These are phyloP conservation scores for Setaria viridis DNA, from an alignment of 202 grass and related monocot genomes.

Conservation along the genomic window DNA sequence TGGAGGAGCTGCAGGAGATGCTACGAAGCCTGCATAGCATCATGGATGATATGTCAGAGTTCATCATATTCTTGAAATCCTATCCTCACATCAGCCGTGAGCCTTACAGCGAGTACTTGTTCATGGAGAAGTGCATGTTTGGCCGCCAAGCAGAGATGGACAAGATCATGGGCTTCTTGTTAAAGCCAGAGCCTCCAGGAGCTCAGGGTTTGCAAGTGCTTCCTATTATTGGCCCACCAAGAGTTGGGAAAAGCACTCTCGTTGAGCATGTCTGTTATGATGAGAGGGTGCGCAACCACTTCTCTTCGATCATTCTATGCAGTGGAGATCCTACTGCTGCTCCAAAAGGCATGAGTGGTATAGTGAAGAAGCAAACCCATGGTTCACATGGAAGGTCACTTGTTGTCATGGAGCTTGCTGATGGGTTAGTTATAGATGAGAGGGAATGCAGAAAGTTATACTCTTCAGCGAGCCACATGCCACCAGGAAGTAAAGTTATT, in stretches of 20 bases:
- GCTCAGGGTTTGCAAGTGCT: not conserved
- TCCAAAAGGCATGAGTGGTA: not conserved
- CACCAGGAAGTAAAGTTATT: constrained; percentile 5
- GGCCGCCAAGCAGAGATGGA: constrained; percentile 19
- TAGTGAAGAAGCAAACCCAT: not conserved
- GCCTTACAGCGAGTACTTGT: not conserved
- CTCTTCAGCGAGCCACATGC: not conserved
- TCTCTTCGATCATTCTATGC: constrained; percentile 31
- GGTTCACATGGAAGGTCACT: not conserved
- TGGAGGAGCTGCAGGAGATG: not conserved
- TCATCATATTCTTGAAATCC: not conserved
- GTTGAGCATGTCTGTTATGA: constrained; percentile 39
- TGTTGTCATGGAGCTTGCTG: constrained; percentile 20
- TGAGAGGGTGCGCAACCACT: constrained; percentile 40
- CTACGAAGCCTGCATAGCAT: not conserved
- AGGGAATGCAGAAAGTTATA: not conserved
- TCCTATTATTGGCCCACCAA: not conserved
- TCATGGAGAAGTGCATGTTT: constrained; percentile 31
- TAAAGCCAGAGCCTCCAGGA: not conserved
- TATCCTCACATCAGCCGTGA: not conserved
- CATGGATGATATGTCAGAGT: not conserved
- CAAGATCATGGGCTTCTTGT: constrained; percentile 8
- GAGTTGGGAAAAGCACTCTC: constrained; percentile 45
- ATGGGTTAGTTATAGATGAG: not conserved
- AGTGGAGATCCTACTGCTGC: not conserved